Evolutionary conservation across 164 flowering plant genomes (phyloP).

Genomic region (Litsea cubeba): DNA sequence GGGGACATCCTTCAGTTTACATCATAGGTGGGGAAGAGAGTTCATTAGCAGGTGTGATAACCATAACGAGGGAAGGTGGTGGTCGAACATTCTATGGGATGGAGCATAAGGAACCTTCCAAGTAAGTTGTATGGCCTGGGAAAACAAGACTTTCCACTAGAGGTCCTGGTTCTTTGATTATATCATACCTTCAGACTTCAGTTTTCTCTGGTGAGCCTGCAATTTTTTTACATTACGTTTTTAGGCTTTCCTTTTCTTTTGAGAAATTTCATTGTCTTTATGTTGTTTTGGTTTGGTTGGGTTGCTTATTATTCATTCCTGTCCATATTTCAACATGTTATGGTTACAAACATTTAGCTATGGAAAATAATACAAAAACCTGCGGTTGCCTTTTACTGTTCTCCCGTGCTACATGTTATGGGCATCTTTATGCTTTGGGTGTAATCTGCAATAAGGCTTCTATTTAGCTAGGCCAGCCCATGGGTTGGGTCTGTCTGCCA

Average conservation of each 20-base stretch:
- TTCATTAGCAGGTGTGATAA: constrained; percentile 1
- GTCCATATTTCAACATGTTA: not conserved
- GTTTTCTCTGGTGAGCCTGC: not conserved
- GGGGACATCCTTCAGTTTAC: constrained; percentile 4
- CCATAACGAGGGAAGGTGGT: constrained; percentile 1
- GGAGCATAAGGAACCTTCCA: no score
- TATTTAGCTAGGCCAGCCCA: not conserved
- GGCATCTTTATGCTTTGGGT: not conserved
- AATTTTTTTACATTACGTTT: not conserved
- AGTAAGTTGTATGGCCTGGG: no score
- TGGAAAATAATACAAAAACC: not conserved
- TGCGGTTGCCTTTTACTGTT: not conserved
- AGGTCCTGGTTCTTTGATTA: not conserved
- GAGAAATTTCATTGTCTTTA: no score
- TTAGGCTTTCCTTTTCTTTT: not conserved
- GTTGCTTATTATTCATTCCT: not conserved
- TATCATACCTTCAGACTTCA: not conserved
- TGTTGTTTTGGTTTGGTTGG: not conserved
- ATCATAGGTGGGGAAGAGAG: constrained; percentile 7
- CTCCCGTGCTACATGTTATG: not conserved
- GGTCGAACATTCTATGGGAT: not conserved
- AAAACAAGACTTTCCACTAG: not conserved
- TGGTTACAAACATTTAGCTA: not conserved
- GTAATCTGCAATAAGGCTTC: not conserved
- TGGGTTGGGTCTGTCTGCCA: not conserved